Evolutionary conservation across 768 basidiomycete genomes (phyloP), one percentile per base, ranked within the genome.

Genomic region (Tulasnella sp.): DNA sequence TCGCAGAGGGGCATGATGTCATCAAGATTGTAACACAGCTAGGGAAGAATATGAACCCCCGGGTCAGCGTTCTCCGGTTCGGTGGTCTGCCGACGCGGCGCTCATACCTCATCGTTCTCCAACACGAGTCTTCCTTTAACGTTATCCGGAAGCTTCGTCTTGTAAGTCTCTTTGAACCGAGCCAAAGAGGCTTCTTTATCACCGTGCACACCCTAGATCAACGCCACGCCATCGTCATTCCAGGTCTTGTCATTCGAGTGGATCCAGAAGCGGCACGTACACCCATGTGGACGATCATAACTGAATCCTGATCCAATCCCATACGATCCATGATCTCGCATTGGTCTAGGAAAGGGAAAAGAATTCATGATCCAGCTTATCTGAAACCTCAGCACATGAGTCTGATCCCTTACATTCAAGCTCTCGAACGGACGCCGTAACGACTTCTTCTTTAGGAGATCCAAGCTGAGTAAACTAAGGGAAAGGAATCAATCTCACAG

Each of bases 21-120:
- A 77, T 93, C 93, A 0, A 92, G 91, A 72, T 89, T 93, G 82
- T 96, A 97, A 80, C 94, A 97, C 79, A 97, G 86, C 86, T 87
- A 52, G 36, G n/a, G 8, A 19, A 31, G 15, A 11, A 31, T n/a
- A 76, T 40, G 34, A 38, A 31, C 9, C n/a, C 25, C 37, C 52
- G n/a, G n/a, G 58, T 75, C 34, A 67, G 31, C 68, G 71, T 67
- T 25, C 19, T 17, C 49, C 7, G n/a, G 31, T 1, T 22, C 71
- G 37, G 17, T 3, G 17, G 40, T 15, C 40, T 22, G 1, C 22
- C n/a, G 19, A 25, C 17, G 25, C 2, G 52, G 0, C 1, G 54
- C 42, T 80, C 84, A 54, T 76, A 92, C 93, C 85, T 98, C 96
- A 79, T 97, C 96, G 77, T 97, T 98, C 83, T 98, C 96, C n/a